phyloP scores from a whole-genome alignment of 2,329 filamentous ascomycete species.

The Fusarium sulawesiense region DNA sequence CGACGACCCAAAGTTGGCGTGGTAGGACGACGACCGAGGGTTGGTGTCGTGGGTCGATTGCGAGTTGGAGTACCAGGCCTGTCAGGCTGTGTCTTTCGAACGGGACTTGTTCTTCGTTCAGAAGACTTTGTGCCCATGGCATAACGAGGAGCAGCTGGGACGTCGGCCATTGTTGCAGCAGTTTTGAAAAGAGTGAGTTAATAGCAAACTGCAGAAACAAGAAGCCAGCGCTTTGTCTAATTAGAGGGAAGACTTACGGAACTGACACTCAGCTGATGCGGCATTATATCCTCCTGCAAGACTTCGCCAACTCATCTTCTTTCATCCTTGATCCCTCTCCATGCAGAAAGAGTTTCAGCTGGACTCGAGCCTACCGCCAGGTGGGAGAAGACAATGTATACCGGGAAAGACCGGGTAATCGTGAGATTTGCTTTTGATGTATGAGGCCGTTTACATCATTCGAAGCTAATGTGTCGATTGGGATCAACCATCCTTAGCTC shows the following conservation, averaged over 20 bases:
- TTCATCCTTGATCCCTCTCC: neutral
- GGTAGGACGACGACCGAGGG: conserved; percentile 30
- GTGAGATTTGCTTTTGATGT: conserved; percentile 8
- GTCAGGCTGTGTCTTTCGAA: conserved; percentile 26
- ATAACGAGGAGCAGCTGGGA: conserved; percentile 36
- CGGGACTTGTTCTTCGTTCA: conserved; percentile 32
- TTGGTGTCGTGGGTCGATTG: conserved; percentile 32
- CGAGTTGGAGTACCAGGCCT: conserved; percentile 31
- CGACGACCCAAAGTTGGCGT: conserved; percentile 31
- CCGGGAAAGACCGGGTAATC: conserved; percentile 8
- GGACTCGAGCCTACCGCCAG: neutral
- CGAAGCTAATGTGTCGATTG: neutral
- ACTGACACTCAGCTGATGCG: neutral
- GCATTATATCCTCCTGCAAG: conserved; percentile 2
- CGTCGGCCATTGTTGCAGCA: neutral
- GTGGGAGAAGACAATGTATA: neutral
- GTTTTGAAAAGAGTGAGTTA: neutral
- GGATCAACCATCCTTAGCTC: conserved; percentile 13
- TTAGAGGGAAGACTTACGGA: neutral
- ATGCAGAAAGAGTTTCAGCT: neutral
- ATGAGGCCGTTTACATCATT: neutral
- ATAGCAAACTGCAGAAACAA: neutral
- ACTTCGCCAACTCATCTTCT: conserved; percentile 3
- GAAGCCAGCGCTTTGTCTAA: too few relatives aligned
- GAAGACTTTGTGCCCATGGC: conserved; percentile 42